Evolutionary conservation across 495 filamentous ascomycete species (phyloP).

Genomic region (Penicillium pulvis): DNA sequence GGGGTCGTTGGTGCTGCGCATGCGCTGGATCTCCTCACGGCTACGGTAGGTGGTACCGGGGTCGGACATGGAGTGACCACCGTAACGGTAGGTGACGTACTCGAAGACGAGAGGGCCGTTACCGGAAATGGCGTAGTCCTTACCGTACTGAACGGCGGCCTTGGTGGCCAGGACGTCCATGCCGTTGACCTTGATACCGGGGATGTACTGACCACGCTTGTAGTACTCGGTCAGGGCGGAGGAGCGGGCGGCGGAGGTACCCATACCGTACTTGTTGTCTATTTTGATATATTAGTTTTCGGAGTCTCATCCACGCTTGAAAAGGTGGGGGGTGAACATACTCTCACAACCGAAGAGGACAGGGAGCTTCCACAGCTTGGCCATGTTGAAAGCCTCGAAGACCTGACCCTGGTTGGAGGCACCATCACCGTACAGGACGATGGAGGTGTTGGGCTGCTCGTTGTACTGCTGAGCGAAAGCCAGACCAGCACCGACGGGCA

Average conservation of each 20-base stretch:
- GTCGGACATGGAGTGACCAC: conserved; percentile 99
- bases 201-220: conserved; percentile 99
- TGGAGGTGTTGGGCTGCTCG: conserved; percentile 76
- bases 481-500: conserved; percentile 94
- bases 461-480: conserved; percentile 97
- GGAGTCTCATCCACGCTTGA: not conserved
- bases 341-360: conserved; percentile 97
- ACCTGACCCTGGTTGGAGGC: conserved; percentile 99
- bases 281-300: conserved; percentile 21
- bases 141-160: conserved; percentile 90
- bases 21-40: conserved; percentile 98
- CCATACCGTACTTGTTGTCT: conserved; percentile 99
- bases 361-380: conserved; percentile 96
- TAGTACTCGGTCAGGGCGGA: conserved; percentile 98
- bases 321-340: conserved; percentile 49
- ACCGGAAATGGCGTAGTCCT: conserved; percentile 75
- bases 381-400: conserved; percentile 99
- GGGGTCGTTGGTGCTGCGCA: conserved; percentile 97
- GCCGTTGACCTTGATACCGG: conserved; percentile 98
- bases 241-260: conserved; percentile 91
- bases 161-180: conserved; percentile 99
- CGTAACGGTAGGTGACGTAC: conserved; percentile 99
- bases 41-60: conserved; percentile 98
- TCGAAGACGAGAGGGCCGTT: conserved; percentile 95
- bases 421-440: conserved; percentile 95